Conservation (phyloP, 306 rosid species). For the Cicer judaicum region DNA sequence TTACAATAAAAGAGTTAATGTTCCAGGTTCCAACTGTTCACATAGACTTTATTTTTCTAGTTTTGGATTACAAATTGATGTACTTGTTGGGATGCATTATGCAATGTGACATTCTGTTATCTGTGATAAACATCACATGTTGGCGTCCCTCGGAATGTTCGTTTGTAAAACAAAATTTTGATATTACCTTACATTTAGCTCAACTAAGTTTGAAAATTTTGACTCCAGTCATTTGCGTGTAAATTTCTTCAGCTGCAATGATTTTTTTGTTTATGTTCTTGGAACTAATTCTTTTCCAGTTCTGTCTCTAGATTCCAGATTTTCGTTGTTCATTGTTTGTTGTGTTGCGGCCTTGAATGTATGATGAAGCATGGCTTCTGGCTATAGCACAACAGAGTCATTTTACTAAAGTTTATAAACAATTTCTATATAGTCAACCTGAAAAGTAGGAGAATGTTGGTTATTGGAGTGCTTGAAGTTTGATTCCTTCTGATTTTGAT, state of each 20-base stretch:
- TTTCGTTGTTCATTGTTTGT: neutral
- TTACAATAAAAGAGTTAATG: neutral
- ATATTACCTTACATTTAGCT: constrained; percentile 22
- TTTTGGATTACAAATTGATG: constrained; percentile 25
- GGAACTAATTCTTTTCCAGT: neutral
- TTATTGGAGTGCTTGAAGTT: constrained; percentile 29
- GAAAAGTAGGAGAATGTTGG: neutral
- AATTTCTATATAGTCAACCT: neutral
- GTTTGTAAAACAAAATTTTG: constrained; percentile 9
- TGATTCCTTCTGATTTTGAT: neutral
- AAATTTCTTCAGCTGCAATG: no score
- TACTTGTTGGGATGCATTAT: constrained; percentile 23
- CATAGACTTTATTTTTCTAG: constrained; percentile 10
- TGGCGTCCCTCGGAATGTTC: neutral
- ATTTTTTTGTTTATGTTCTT: no score
- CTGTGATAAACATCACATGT: neutral
- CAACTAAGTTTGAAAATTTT: neutral
- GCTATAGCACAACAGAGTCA: constrained; percentile 11
- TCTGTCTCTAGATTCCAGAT: neutral
- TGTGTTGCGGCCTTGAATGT: neutral
- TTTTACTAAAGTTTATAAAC: constrained; percentile 14
- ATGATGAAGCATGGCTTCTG: neutral
- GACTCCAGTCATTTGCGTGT: constrained; percentile 2
- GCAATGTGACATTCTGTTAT: constrained; percentile 1
- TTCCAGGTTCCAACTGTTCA: constrained; percentile 28